These are phyloP conservation scores for Aspergillus transmontanensis DNA, from an alignment of 2,329 filamentous ascomycete genomes.

Conservation along the genomic window DNA sequence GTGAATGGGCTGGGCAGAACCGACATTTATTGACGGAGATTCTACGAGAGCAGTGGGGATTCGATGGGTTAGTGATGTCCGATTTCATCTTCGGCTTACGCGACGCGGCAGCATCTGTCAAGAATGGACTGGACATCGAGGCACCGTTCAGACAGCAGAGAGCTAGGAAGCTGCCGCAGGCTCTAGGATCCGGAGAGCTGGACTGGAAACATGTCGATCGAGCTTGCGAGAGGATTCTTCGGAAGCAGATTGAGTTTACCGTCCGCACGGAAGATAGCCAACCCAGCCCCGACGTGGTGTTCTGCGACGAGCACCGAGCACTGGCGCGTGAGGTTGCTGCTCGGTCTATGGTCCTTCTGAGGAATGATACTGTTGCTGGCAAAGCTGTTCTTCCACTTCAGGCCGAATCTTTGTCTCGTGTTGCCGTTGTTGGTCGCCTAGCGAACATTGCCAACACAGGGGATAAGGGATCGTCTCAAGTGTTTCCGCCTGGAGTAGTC, in stretches of 20 bases:
- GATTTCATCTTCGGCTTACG: slow-evolving; percentile 17
- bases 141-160: slow-evolving; percentile 15
- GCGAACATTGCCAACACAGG: slow-evolving; percentile 13
- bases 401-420: background rate
- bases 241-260: slow-evolving; percentile 2
- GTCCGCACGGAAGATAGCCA: slow-evolving; percentile 3
- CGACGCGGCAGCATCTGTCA: slow-evolving; percentile 9
- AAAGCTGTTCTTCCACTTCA: slow-evolving; percentile 8
- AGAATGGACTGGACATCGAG: slow-evolving; percentile 15
- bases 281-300: background rate
- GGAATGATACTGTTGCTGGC: slow-evolving; percentile 9
- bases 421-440: slow-evolving; percentile 15
- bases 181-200: slow-evolving; percentile 1
- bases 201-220: slow-evolving; percentile 4
- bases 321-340: slow-evolving; percentile 10
- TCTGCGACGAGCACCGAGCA: slow-evolving; percentile 1
- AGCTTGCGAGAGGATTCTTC: slow-evolving; percentile 5
- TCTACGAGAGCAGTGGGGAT: slow-evolving; percentile 11
- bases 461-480: slow-evolving; percentile 14
- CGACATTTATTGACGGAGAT: slow-evolving; percentile 10
- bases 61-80: slow-evolving; percentile 14
- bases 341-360: slow-evolving; percentile 6
- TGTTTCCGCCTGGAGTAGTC: slow-evolving; percentile 11
- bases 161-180: background rate
- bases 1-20: slow-evolving; percentile 15